Percentiles rank a stretch among this genome's conserved stretches.
Conservation (phyloP, 257 asterid species). For the Scutellaria minor region DNA sequence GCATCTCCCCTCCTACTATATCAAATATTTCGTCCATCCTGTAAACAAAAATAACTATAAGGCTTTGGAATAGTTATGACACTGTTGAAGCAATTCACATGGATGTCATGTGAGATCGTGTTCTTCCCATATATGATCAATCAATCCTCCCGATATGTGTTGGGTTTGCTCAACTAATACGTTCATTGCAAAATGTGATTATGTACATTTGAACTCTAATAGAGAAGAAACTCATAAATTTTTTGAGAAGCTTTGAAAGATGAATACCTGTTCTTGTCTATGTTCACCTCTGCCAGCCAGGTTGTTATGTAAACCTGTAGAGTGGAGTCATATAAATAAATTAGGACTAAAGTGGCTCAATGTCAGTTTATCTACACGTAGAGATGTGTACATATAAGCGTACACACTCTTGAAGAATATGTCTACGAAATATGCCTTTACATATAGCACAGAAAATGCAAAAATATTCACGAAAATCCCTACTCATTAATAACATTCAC, state of each 20-base stretch:
- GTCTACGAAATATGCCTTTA: neutral
- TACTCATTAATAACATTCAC: neutral
- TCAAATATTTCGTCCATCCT: conserved; percentile 72
- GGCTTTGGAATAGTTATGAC: neutral
- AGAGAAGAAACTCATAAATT: neutral
- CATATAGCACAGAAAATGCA: neutral
- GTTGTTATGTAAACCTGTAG: conserved; percentile 73
- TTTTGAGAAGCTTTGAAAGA: neutral
- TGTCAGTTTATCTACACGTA: neutral
- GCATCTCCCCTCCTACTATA: conserved; percentile 70
- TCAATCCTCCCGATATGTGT: too few relatives aligned
- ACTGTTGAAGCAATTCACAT: neutral
- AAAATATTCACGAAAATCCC: neutral
- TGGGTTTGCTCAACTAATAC: too few relatives aligned
- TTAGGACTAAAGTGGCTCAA: conserved; percentile 16
- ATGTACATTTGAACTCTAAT: neutral
- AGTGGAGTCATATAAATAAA: conserved; percentile 9
- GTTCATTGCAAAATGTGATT: too few relatives aligned
- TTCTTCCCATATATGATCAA: too few relatives aligned
- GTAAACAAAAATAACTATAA: conserved; percentile 22
- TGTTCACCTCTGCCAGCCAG: conserved; percentile 77
- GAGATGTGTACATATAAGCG: neutral
- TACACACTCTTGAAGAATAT: neutral
- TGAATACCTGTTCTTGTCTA: conserved; percentile 64
- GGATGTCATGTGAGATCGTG: neutral